Conservation (phyloP, 1,284 basidiomycete genomes). For the Leccinum angustisporum region DNA sequence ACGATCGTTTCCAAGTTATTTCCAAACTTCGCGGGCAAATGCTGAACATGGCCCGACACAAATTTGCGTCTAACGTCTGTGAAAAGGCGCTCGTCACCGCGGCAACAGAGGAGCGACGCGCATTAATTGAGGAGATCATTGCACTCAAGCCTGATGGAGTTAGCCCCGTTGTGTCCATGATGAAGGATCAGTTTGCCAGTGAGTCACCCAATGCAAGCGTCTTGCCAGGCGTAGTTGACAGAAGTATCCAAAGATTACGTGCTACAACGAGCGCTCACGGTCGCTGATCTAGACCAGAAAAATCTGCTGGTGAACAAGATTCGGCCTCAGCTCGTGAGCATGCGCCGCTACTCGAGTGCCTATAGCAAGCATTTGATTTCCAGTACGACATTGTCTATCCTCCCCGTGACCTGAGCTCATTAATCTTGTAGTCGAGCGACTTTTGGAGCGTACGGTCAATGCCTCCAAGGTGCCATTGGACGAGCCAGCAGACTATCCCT, state of each 20-base stretch:
- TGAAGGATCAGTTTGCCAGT: slow-evolving; percentile 92
- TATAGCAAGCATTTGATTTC: slow-evolving; percentile 80
- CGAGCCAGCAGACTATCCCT: slow-evolving; percentile 34
- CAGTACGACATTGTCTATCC: slow-evolving; percentile 49
- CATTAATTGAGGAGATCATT: slow-evolving; percentile 83
- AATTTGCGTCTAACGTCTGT: slow-evolving; percentile 96
- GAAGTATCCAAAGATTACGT: slow-evolving; percentile 63
- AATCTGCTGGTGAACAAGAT: slow-evolving; percentile 62
- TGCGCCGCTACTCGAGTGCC: slow-evolving; percentile 69
- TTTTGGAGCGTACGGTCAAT: slow-evolving; percentile 49
- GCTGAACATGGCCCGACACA: slow-evolving; percentile 81
- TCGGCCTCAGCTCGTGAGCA: slow-evolving; percentile 63
- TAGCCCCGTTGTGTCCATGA: slow-evolving; percentile 73
- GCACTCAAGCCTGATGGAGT: slow-evolving; percentile 59
- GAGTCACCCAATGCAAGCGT: slow-evolving; percentile 34
- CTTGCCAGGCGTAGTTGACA: slow-evolving; percentile 5
- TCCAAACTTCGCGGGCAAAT: slow-evolving; percentile 77
- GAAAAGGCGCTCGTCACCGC: slow-evolving; percentile 86
- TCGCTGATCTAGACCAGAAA: slow-evolving; percentile 74
- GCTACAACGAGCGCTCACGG: slow-evolving; percentile 70
- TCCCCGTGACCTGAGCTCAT: slow-evolving; percentile 6
- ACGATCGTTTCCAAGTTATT: slow-evolving; percentile 74
- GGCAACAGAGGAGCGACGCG: slow-evolving; percentile 58
- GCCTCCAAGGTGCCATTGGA: slow-evolving; percentile 26
- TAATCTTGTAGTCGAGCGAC: slow-evolving; percentile 57